These are phyloP conservation scores for Auricularia heimuer DNA, from an alignment of 768 basidiomycete genomes.

Conservation along the genomic window DNA sequence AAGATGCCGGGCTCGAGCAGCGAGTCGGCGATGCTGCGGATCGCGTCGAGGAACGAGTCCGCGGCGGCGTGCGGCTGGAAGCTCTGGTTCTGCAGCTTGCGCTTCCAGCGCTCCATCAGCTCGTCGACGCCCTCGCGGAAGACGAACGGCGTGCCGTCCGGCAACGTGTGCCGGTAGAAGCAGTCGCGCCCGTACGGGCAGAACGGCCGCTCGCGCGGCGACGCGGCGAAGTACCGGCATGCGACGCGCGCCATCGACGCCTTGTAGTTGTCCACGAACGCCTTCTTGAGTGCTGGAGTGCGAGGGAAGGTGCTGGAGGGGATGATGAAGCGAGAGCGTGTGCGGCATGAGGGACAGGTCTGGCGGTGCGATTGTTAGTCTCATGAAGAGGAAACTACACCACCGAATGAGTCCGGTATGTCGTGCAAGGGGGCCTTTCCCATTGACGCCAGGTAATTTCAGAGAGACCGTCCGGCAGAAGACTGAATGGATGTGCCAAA, in stretches of 20 bases:
- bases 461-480: too few species aligned
- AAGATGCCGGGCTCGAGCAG: neutral
- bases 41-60: neutral
- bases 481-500: too few species aligned
- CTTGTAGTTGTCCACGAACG: constrained; percentile 48
- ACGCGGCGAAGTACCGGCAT: constrained; percentile 64
- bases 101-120: constrained; percentile 27
- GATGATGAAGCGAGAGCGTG: constrained; percentile 54
- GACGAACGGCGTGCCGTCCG: constrained; percentile 51
- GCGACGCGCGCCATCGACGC: constrained; percentile 61
- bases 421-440: too few species aligned
- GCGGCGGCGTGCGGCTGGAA: neutral
- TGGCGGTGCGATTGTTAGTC: neutral
- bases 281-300: constrained; percentile 43
- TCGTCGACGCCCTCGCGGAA: constrained; percentile 46
- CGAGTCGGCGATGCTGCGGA: neutral
- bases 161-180: constrained; percentile 63
- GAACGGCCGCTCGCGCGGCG: constrained; percentile 35
- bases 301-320: constrained; percentile 42
- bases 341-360: constrained; percentile 71
- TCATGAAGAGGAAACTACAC: too few species aligned
- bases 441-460: too few species aligned
- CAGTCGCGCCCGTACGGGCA: constrained; percentile 79
- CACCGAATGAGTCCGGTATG: too few species aligned
- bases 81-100: neutral